Conservation (phyloP, 2,329 filamentous ascomycete species). For the Monilinia polystroma region DNA sequence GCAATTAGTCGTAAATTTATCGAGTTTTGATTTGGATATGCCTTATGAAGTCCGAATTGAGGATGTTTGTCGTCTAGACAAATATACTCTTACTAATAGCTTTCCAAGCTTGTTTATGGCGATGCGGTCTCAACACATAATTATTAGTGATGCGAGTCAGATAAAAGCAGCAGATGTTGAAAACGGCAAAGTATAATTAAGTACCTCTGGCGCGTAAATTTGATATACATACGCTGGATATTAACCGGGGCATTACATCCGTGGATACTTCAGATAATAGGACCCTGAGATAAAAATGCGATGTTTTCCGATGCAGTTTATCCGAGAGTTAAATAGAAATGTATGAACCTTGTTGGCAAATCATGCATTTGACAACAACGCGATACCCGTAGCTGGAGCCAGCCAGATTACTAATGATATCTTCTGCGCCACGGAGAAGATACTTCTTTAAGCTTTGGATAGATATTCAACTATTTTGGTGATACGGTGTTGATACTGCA, state of each 20-base stretch:
- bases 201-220: background rate
- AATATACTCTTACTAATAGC: background rate
- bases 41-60: background rate
- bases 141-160: background rate
- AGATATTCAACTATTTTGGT: background rate
- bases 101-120: background rate
- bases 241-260: no score
- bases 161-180: background rate
- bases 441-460: slow-evolving; percentile 1
- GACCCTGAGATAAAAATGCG: background rate
- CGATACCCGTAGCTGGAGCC: background rate
- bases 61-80: background rate
- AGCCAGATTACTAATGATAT: background rate
- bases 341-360: background rate
- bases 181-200: background rate
- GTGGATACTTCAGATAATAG: slow-evolving; percentile 1
- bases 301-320: background rate
- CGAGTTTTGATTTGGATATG: background rate
- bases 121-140: background rate
- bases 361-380: background rate
- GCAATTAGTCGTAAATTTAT: background rate
- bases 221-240: background rate
- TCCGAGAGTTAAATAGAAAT: slow-evolving; percentile 1
- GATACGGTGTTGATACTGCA: background rate
- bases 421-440: background rate